Base-by-base conservation (phyloP, 805 yeast genomes). In the Ogataea zsoltii region DNA sequence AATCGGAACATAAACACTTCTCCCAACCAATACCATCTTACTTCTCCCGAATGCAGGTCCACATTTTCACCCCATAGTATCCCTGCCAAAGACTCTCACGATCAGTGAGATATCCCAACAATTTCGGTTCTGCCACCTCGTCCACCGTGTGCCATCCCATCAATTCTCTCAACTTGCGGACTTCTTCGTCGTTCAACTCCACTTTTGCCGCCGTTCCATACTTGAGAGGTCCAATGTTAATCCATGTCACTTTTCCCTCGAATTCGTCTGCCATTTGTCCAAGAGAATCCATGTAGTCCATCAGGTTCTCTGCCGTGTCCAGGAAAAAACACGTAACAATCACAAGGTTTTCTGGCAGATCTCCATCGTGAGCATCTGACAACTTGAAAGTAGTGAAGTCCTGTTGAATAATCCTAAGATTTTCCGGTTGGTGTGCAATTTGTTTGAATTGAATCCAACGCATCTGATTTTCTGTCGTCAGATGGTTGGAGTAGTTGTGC, bases 161-260 rank as follows among this genome's bases (percentile, higher is more conserved):
- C 3, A 66, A 38, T 17, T 62, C 54, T 29, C 91, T 67, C 13
- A 87, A 57, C n/a, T 60, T 53, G 12, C 66, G 63, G 39, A 91
- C 60, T 59, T 91, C 97, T n/a, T 84, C 83, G 12, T 77, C 69
- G 32, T 82, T 82, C 25, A 89, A 68, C 61, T 91, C 96, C 25
- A 83, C 80, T 60, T 77, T 72, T 38, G 96, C 82, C 43, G 90
- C 86, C 2, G 89, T 80, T 0, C 97, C 97, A 71, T 94, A 92
- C 63, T 91, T 86, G 49, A 94, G 71, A 0, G 99, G 99, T 0
- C 99, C 99, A 12, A 82, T 73, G 61, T 94, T 92, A 51, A 92
- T 79, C 98, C 98, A 92, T 33, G 75, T 71, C 3, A 74, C 74
- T 13, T 68, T 69, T 7, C 68, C 70, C 7, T 58, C 57, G 17